Percentiles rank a stretch among this genome's conserved stretches.
Evolutionary conservation across 495 filamentous ascomycete genomes (phyloP).

Genomic region (Penicillium mononematosum): DNA sequence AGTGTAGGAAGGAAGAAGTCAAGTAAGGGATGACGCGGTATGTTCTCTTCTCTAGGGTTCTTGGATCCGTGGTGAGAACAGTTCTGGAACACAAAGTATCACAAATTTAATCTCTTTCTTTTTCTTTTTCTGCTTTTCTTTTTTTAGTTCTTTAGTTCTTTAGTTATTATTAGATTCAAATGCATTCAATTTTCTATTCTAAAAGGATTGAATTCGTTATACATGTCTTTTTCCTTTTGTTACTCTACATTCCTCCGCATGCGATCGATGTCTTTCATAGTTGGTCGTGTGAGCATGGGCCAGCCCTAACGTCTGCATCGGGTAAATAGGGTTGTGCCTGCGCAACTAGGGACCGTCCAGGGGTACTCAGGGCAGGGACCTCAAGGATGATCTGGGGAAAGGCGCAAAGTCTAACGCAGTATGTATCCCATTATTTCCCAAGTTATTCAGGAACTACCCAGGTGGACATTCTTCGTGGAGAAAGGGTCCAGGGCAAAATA

Average conservation of each 20-base stretch:
- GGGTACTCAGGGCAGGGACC: conserved; percentile 9
- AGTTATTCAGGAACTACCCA: not conserved
- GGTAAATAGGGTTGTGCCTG: conserved; percentile 29
- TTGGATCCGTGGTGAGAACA: conserved; percentile 2
- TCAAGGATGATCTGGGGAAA: conserved; percentile 2
- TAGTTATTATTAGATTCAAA: not conserved
- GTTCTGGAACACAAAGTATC: conserved; percentile 9
- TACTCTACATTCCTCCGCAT: conserved; percentile 1
- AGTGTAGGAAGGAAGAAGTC: conserved; percentile 21
- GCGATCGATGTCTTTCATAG: conserved; percentile 18
- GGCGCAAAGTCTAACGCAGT: not conserved
- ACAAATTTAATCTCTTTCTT: conserved; percentile 3
- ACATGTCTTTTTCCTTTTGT: not conserved
- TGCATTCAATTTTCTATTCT: not conserved
- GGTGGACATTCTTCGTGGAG: not conserved
- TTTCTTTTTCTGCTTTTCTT: not conserved
- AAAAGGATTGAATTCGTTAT: not conserved
- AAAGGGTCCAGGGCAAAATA: not conserved
- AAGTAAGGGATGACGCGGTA: conserved; percentile 35
- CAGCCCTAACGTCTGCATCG: conserved; percentile 28
- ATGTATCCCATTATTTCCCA: not conserved
- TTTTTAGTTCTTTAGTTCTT: not conserved
- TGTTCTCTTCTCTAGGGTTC: conserved; percentile 14
- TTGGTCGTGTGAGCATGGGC: conserved; percentile 21
- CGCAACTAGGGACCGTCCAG: conserved; percentile 9